phyloP scores from a whole-genome alignment of 805 yeast species.

The Candida alai region DNA sequence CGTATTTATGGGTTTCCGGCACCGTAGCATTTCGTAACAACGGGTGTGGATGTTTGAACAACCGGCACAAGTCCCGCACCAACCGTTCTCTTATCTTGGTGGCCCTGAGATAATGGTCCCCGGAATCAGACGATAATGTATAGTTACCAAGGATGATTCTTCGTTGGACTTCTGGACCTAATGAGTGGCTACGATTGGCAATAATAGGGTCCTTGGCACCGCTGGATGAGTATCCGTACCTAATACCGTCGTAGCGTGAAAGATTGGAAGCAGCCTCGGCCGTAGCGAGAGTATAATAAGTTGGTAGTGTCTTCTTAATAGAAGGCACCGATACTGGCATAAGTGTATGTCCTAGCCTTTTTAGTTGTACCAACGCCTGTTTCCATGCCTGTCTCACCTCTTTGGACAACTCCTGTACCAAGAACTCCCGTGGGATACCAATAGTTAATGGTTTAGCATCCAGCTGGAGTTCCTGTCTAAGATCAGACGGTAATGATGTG shows the following conservation, averaged over 20 bases:
- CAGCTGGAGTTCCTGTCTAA: conserved; percentile 33
- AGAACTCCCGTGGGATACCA: conserved; percentile 73
- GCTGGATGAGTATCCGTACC: conserved; percentile 61
- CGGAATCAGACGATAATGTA: conserved; percentile 72
- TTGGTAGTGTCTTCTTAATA: conserved; percentile 61
- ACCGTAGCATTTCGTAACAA: conserved; percentile 7
- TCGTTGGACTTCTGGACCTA: conserved; percentile 81
- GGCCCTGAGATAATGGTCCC: conserved; percentile 75
- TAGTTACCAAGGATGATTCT: conserved; percentile 85
- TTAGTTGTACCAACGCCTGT: conserved; percentile 40
- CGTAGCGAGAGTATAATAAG: conserved; percentile 84
- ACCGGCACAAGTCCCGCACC: conserved; percentile 59
- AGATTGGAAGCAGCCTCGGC: conserved; percentile 94
- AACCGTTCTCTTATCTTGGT: conserved; percentile 58
- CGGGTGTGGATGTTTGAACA: conserved; percentile 54
- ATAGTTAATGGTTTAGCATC: conserved; percentile 42
- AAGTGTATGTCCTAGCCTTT: conserved; percentile 48
- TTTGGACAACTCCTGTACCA: conserved; percentile 49
- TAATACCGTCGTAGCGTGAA: conserved; percentile 83
- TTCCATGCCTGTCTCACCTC: conserved; percentile 48
- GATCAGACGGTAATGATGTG: conserved; percentile 47
- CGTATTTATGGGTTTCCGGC: conserved; percentile 38
- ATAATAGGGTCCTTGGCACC: conserved; percentile 14
- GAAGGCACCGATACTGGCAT: conserved; percentile 69
- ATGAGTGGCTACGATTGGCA: conserved; percentile 58